These are phyloP conservation scores for Pseudogymnoascus sp. DNA, from an alignment of 2,329 filamentous ascomycete genomes.

Conservation along the genomic window DNA sequence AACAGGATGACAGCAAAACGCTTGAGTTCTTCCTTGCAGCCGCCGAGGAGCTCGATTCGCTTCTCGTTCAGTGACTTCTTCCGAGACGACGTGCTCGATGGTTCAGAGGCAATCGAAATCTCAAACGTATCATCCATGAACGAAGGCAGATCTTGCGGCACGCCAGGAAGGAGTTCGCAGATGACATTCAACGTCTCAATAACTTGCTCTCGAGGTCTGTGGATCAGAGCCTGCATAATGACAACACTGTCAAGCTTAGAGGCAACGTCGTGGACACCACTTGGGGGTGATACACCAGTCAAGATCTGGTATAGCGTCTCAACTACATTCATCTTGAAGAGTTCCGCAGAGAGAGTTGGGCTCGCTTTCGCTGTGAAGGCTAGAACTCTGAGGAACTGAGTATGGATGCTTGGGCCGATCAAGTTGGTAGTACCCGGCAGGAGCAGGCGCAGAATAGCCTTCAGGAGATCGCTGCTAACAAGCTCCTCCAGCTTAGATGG, in stretches of 20 bases:
- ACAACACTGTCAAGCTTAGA: constrained; percentile 91
- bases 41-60: constrained; percentile 69
- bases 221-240: constrained; percentile 97
- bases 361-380: constrained; percentile 87
- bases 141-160: constrained; percentile 49
- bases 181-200: constrained; percentile 97
- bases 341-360: constrained; percentile 74
- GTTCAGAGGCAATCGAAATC: constrained; percentile 31
- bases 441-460: constrained; percentile 76
- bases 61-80: constrained; percentile 65
- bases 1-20: constrained; percentile 90
- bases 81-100: constrained; percentile 35
- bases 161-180: constrained; percentile 79
- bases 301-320: constrained; percentile 96
- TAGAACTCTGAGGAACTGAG: constrained; percentile 86
- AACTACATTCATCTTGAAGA: constrained; percentile 94
- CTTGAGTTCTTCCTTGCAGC: constrained; percentile 79
- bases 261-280: constrained; percentile 66
- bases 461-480: constrained; percentile 79
- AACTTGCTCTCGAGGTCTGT: constrained; percentile 89
- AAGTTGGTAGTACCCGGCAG: constrained; percentile 92
- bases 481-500: constrained; percentile 85
- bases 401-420: constrained; percentile 90
- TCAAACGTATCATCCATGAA: constrained; percentile 40
- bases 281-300: constrained; percentile 87